These are phyloP conservation scores for Marasmius fiardii DNA, from an alignment of 1,284 basidiomycete species.

Conservation along the genomic window DNA sequence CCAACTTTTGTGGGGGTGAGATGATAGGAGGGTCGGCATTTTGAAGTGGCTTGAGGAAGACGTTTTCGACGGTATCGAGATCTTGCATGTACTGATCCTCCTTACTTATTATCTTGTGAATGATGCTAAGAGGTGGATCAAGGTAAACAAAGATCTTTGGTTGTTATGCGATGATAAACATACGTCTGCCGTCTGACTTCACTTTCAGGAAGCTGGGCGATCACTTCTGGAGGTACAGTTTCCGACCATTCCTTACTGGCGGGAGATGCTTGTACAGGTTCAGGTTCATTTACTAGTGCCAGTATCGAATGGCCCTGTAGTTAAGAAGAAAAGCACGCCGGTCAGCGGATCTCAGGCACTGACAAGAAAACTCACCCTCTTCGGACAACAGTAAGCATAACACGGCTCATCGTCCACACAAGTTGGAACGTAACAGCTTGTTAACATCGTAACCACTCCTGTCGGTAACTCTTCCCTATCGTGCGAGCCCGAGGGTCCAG, in stretches of 20 bases:
- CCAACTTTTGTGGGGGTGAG: constrained; percentile 53
- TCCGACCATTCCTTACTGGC: constrained; percentile 70
- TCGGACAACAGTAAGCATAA: constrained; percentile 73
- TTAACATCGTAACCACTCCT: constrained; percentile 75
- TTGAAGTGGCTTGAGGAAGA: constrained; percentile 83
- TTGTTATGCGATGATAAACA: constrained; percentile 17
- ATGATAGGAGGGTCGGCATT: constrained; percentile 74
- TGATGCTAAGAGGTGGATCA: constrained; percentile 46
- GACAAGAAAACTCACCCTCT: constrained; percentile 43
- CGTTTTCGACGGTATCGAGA: constrained; percentile 79
- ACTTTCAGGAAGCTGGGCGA: constrained; percentile 65
- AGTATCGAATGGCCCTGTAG: constrained; percentile 10
- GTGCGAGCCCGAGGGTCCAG: not conserved
- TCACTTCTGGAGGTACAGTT: constrained; percentile 64
- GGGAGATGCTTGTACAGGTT: constrained; percentile 19
- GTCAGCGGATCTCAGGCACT: not conserved
- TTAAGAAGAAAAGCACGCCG: not conserved
- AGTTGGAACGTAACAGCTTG: constrained; percentile 81
- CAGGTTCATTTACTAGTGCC: constrained; percentile 17
- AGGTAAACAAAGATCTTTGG: constrained; percentile 5
- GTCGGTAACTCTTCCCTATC: constrained; percentile 82
- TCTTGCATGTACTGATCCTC: constrained; percentile 92
- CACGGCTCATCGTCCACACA: constrained; percentile 73
- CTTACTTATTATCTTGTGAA: constrained; percentile 87
- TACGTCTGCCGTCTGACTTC: constrained; percentile 85